Base-by-base conservation (phyloP, 768 basidiomycete species). In the Multifurca ochricompacta region DNA sequence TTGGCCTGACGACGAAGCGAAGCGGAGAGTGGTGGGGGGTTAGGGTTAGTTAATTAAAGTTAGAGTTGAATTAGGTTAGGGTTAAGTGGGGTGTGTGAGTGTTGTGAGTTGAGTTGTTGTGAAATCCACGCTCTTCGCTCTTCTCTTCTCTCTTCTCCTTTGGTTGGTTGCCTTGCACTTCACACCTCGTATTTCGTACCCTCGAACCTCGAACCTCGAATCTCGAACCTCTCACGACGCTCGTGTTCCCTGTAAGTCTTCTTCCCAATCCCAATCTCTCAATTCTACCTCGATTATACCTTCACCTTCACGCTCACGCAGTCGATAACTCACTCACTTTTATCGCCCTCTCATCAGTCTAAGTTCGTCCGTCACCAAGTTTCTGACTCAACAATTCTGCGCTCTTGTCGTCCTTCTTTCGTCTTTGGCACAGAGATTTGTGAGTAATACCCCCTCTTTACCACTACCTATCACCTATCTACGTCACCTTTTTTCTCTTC, bases 121-220 rank as follows among this genome's bases (percentile, higher is more conserved):
- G 48, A 37, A 34, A 16, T 39, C 13, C n/a, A 7, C 19, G n/a
- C 19, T 9, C 19, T 18, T 40, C 10, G 18, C 23, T 40, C 19
- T 10, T n/a, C 16, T 36, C 23, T 21, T 39, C 25, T 25, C 23
- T n/a, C 6, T 43, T 51, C 11, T 10, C 2, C 14, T 13, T 19
- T 42, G 13, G 7, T 42, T 51, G 48, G 59, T 61, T 61, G 54
- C 58, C 60, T 58, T 49, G 58, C 58, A 51, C n/a, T n/a, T n/a
- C n/a, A n/a, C n/a, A n/a, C n/a, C n/a, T n/a, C n/a, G n/a, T n/a
- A n/a, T n/a, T n/a, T n/a, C n/a, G n/a, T n/a, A n/a, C n/a, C n/a
- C n/a, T n/a, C n/a, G n/a, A n/a, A n/a, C n/a, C n/a, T n/a, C n/a
- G n/a, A n/a, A n/a, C n/a, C n/a, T n/a, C n/a, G n/a, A n/a, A n/a